Evolutionary conservation across 2,329 filamentous ascomycete genomes (phyloP), one percentile per base, ranked within the genome.

Genomic region (Alternaria sp.): DNA sequence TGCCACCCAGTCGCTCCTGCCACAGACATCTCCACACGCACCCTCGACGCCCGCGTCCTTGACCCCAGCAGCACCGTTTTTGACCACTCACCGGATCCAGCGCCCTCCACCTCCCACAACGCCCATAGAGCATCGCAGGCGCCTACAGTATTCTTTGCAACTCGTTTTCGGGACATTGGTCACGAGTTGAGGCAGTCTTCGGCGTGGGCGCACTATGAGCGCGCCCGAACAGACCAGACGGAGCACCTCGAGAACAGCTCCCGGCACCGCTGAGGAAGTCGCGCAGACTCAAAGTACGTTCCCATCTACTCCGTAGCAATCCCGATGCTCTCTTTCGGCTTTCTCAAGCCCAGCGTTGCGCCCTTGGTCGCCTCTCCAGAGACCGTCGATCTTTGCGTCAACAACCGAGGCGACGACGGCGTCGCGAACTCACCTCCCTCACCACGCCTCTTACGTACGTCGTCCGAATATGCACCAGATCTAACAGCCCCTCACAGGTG

Each of bases 161-260:
- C 61, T 32, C 54, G 51, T 47, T 6, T 49, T 18, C 49, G 56
- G 52, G 44, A 61, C 62, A 71, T 69, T 73, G 70, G 69, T 54
- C 66, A 57, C 67, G 54, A 68, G 61, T 65, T 69, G 73, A 73
- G 65, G 46, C 65, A 62, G 58, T 48, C 59, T 71, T 56, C 59
- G 66, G 69, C 74, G 58, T 67, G 71, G 71, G 77, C 77, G 76
- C 77, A 78, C 68, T 49, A 79, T 80, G 78, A 79, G 75, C 75
- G 77, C 75, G 73, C 70, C 70, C 62, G 69, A 65, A 64, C 70
- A 74, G 68, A 71, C 69, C 58, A 73, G 69, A 69, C 75, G 71
- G 71, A 78, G 75, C 70, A 74, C 72, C 64, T 76, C 75, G 48
- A 75, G 71, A 66, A 67, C 71, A 32, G 74, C 73, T 62, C 69